A percentile compares a stretch with the other conserved stretches of the same genome.
phyloP scores from a whole-genome alignment of 2,329 filamentous ascomycete species.

The Elsinoe ampelina region DNA sequence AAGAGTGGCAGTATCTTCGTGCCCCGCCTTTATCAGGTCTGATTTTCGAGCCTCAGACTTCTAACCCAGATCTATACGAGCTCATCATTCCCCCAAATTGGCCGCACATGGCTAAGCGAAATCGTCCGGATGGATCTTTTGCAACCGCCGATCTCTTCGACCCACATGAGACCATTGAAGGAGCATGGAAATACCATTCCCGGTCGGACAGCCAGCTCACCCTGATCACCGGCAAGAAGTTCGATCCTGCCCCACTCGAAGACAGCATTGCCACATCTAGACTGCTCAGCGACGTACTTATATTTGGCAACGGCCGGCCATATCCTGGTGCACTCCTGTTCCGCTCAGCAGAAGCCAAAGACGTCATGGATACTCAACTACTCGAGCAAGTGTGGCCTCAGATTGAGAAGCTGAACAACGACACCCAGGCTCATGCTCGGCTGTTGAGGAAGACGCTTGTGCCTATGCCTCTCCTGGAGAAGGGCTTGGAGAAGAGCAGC shows the following conservation, averaged over 20 bases:
- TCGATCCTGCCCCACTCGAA: constrained; percentile 55
- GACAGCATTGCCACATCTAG: constrained; percentile 39
- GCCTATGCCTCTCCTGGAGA: constrained; percentile 30
- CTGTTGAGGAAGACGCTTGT: constrained; percentile 45
- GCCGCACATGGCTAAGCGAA: constrained; percentile 52
- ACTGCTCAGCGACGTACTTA: constrained; percentile 45
- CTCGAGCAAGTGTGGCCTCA: constrained; percentile 34
- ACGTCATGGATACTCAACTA: constrained; percentile 30
- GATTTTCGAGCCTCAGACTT: neutral
- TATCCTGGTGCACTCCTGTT: constrained; percentile 51
- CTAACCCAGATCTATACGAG: constrained; percentile 37
- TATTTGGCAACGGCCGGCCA: constrained; percentile 51
- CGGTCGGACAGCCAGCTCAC: constrained; percentile 54
- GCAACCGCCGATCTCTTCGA: constrained; percentile 56
- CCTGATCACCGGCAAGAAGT: constrained; percentile 59
- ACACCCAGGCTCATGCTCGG: constrained; percentile 43
- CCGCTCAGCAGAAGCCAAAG: constrained; percentile 26
- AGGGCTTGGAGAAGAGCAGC: constrained; percentile 48
- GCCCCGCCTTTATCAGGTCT: neutral
- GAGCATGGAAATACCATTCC: constrained; percentile 55
- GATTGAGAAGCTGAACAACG: constrained; percentile 41
- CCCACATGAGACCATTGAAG: constrained; percentile 40
- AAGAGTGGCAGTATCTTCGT: constrained; percentile 54
- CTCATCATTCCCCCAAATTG: constrained; percentile 47
- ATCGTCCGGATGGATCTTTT: constrained; percentile 51